A percentile compares a stretch with the other conserved stretches of the same genome.
Evolutionary conservation across 208 protist species (phyloP).

Genomic region (Acanthamoeba rhysodes): DNA sequence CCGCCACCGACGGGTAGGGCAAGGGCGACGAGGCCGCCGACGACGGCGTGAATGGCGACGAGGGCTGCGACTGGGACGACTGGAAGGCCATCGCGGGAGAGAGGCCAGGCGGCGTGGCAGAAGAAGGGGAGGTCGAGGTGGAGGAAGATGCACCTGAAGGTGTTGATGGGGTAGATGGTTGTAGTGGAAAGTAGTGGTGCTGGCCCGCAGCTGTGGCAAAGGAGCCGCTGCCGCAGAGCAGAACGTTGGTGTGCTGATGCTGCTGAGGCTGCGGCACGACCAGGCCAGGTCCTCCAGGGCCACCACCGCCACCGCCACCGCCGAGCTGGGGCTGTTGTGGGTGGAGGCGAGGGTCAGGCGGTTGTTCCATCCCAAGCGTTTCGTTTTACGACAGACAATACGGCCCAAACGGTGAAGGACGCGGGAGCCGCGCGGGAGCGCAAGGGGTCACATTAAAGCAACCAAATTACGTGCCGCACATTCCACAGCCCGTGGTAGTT

Average conservation of each 20-base stretch:
- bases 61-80: not conserved
- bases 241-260: not conserved
- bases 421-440: not conserved
- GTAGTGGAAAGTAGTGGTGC: not conserved
- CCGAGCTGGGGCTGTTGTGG: not conserved
- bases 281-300: not conserved
- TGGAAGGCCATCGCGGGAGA: not conserved
- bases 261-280: not conserved
- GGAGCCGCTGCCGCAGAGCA: not conserved
- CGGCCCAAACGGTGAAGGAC: not conserved
- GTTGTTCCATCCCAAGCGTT: constrained; percentile 22
- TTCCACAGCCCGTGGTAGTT: not conserved
- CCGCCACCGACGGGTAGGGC: not conserved
- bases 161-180: no score
- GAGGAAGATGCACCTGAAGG: no score
- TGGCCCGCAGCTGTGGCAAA: not conserved
- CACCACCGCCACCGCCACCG: not conserved
- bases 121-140: not conserved
- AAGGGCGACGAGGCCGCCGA: not conserved
- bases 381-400: constrained; percentile 51
- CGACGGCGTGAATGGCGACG: not conserved
- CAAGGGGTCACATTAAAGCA: constrained; percentile 2
- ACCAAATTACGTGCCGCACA: not conserved
- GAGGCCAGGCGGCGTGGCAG: not conserved
- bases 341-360: not conserved